Percentiles rank a stretch among this genome's conserved stretches.
phyloP scores from a whole-genome alignment of 192 early-diverging fungal species.

The Umbelopsis sp. region DNA sequence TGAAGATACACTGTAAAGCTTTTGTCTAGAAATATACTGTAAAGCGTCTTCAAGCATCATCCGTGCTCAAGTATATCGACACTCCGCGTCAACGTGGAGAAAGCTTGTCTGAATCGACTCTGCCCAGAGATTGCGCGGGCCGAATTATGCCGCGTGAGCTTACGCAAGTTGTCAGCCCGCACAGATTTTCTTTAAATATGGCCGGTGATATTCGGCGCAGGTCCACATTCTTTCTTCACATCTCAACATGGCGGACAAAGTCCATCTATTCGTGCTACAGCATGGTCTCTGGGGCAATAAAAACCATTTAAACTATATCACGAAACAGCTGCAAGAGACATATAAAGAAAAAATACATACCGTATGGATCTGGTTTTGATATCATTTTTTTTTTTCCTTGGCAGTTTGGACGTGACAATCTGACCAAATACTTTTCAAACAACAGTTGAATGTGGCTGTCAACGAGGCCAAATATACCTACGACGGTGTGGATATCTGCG shows the following conservation, averaged over 20 bases:
- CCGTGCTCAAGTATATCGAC: not conserved
- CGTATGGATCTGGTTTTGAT: not conserved
- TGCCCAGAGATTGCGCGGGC: not conserved
- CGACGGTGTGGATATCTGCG: constrained; percentile 63
- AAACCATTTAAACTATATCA: constrained; percentile 54
- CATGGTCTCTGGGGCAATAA: constrained; percentile 71
- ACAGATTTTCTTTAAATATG: not conserved
- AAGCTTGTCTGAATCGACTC: not conserved
- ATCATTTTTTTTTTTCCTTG: not conserved
- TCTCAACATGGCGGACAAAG: constrained; percentile 11
- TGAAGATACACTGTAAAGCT: too few relatives aligned
- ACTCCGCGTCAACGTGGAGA: not conserved
- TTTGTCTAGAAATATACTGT: too few relatives aligned
- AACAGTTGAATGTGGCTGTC: constrained; percentile 47
- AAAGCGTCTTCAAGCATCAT: too few relatives aligned
- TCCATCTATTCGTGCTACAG: constrained; percentile 62
- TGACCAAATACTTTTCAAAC: not conserved
- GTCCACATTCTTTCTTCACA: not conserved
- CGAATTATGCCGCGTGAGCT: not conserved
- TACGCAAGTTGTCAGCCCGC: not conserved
- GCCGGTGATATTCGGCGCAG: not conserved
- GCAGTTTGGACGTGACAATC: not conserved
- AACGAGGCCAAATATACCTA: constrained; percentile 55
- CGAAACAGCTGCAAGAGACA: constrained; percentile 38
- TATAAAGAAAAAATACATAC: constrained; percentile 24